These are phyloP conservation scores for Monosporascus sp. DNA, from an alignment of 2,329 filamentous ascomycete genomes.

Conservation along the genomic window DNA sequence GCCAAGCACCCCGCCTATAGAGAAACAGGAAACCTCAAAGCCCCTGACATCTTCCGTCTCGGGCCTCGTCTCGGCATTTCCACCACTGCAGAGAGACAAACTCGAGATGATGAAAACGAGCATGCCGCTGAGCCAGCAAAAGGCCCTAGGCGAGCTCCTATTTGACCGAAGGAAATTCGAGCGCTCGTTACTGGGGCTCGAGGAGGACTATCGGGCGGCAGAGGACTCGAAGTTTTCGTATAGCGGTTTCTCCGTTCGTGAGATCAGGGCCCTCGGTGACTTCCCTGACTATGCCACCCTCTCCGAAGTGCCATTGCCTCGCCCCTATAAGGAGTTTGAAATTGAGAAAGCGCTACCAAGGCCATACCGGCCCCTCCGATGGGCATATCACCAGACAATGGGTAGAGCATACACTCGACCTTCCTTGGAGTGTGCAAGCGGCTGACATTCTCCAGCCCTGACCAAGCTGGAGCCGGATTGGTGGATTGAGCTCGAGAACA, in stretches of 20 bases:
- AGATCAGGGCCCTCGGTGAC: conserved; percentile 65
- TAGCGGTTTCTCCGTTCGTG: conserved; percentile 64
- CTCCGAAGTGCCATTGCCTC: conserved; percentile 68
- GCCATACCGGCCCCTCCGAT: conserved; percentile 76
- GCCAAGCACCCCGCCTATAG: conserved; percentile 16
- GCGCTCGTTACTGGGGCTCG: conserved; percentile 25
- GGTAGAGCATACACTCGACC: conserved; percentile 49
- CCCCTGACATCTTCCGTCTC: conserved; percentile 13
- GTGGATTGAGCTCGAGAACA: conserved; percentile 83
- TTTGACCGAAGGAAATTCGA: conserved; percentile 15
- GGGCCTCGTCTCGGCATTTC: conserved; percentile 14
- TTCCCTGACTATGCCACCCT: conserved; percentile 76
- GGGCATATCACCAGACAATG: conserved; percentile 89
- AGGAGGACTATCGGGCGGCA: conserved; percentile 30
- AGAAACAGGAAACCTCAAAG: conserved; percentile 19
- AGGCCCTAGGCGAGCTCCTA: conserved; percentile 13
- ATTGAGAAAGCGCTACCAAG: conserved; percentile 63
- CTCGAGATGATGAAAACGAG: conserved; percentile 11
- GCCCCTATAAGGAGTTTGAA: conserved; percentile 59
- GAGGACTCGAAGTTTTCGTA: conserved; percentile 46
- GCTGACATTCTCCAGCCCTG: conserved; percentile 48
- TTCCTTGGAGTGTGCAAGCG: too few species aligned
- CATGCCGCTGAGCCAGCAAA: conserved; percentile 10
- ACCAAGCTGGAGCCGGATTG: conserved; percentile 75
- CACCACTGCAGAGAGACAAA: conserved; percentile 16